Conservation (phyloP, 2,329 filamentous ascomycete genomes). For the Colletotrichum simmondsii region DNA sequence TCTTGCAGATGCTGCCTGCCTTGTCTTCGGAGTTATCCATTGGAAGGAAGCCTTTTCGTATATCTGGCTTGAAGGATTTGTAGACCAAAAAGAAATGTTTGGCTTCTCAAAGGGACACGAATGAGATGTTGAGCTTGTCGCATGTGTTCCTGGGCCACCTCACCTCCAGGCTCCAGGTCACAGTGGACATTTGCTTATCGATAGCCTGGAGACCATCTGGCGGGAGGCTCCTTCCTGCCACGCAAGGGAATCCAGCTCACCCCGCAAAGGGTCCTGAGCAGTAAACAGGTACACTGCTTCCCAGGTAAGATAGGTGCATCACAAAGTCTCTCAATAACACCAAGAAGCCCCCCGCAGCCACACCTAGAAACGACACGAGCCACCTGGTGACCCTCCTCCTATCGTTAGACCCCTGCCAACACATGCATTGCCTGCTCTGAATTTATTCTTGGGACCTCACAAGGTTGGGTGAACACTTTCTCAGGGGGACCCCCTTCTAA, state of each 20-base stretch:
- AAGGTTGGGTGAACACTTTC: constrained; percentile 21
- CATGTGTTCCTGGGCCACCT: constrained; percentile 12
- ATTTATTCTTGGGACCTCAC: constrained; percentile 8
- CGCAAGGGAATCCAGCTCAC: neutral
- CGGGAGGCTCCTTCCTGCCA: constrained; percentile 7
- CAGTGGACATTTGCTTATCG: too few relatives aligned
- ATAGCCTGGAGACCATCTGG: too few relatives aligned
- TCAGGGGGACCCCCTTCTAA: constrained; percentile 14
- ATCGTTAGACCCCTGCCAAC: constrained; percentile 6
- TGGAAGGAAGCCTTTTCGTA: neutral
- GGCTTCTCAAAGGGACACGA: constrained; percentile 13
- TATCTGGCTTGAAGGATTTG: neutral
- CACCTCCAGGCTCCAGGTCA: too few relatives aligned
- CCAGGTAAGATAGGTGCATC: rapidly evolving
- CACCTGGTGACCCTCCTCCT: neutral
- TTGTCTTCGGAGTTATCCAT: neutral
- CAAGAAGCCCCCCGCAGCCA: neutral
- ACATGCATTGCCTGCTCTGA: constrained; percentile 18
- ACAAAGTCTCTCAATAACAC: neutral
- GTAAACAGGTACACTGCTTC: neutral
- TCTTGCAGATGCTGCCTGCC: neutral
- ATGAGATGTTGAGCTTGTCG: constrained; percentile 23
- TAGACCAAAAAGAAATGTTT: neutral
- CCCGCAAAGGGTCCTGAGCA: constrained; percentile 5
- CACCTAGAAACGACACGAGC: constrained; percentile 9